Evolutionary conservation across 1,139 yeast species (phyloP).

Genomic region (Fermentozyma sake): DNA sequence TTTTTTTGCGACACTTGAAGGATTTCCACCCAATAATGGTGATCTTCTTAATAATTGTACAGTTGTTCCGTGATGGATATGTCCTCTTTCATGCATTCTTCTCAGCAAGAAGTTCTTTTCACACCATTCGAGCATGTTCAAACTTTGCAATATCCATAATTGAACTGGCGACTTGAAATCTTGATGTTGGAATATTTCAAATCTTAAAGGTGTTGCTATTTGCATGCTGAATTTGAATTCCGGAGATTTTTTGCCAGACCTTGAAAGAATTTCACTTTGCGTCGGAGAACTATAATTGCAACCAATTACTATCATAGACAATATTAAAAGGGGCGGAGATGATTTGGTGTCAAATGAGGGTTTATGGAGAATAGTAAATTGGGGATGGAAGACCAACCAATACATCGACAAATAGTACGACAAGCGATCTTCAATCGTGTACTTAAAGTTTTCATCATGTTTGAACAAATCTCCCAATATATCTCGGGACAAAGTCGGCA

Average conservation of each 20-base stretch:
- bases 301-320: constrained; percentile 58
- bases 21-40: constrained; percentile 71
- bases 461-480: constrained; percentile 19
- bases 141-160: constrained; percentile 64
- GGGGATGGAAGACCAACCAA: constrained; percentile 61
- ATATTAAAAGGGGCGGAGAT: constrained; percentile 49
- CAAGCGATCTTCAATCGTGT: constrained; percentile 23
- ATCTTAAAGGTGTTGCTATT: constrained; percentile 61
- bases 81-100: constrained; percentile 67
- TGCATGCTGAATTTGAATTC: constrained; percentile 18
- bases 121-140: constrained; percentile 58
- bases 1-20: constrained; percentile 24
- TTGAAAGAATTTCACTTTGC: constrained; percentile 9
- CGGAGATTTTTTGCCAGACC: constrained; percentile 16
- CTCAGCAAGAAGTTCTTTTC: constrained; percentile 62
- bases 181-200: constrained; percentile 54
- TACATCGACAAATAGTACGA: constrained; percentile 31
- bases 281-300: constrained; percentile 26
- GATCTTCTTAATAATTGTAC: constrained; percentile 69
- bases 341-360: constrained; percentile 58
- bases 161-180: constrained; percentile 58
- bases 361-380: constrained; percentile 55
- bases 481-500: constrained; percentile 16
- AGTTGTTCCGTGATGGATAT: constrained; percentile 72
- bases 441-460: constrained; percentile 11